phyloP scores from a whole-genome alignment of 2,329 filamentous ascomycete species.

The Parafenestella ontariensis region DNA sequence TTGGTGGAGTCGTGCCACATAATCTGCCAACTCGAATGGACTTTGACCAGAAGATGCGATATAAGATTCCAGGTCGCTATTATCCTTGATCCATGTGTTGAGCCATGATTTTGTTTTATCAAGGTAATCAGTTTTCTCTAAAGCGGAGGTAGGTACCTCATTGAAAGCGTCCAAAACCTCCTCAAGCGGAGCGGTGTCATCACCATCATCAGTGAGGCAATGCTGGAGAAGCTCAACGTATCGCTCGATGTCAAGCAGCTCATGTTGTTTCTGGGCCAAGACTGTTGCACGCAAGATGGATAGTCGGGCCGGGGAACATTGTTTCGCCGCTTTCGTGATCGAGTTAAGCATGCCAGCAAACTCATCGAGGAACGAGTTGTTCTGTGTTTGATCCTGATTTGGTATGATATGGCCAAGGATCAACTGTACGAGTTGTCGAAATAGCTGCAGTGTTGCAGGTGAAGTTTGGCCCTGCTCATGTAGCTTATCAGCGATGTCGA shows the following conservation, averaged over 20 bases:
- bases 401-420: slow-evolving; percentile 40
- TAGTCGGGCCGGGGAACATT: slow-evolving; percentile 30
- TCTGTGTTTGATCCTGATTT: slow-evolving; percentile 45
- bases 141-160: slow-evolving; percentile 24
- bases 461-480: slow-evolving; percentile 21
- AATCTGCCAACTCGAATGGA: slow-evolving; percentile 17
- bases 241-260: slow-evolving; percentile 26
- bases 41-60: slow-evolving; percentile 9
- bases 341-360: slow-evolving; percentile 31
- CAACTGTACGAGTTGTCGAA: slow-evolving; percentile 35
- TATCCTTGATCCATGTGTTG: slow-evolving; percentile 29
- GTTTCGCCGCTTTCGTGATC: slow-evolving; percentile 24
- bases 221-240: slow-evolving; percentile 33
- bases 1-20: slow-evolving; percentile 28
- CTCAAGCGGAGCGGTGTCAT: slow-evolving; percentile 12
- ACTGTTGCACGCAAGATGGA: slow-evolving; percentile 37
- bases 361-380: slow-evolving; percentile 38
- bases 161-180: slow-evolving; percentile 39
- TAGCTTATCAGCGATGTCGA: slow-evolving; percentile 37
- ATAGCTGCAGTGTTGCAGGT: slow-evolving; percentile 20
- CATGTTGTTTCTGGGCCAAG: slow-evolving; percentile 29
- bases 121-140: slow-evolving; percentile 26
- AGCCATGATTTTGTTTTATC: slow-evolving; percentile 25
- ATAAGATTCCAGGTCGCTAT: slow-evolving; percentile 28
- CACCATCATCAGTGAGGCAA: slow-evolving; percentile 23